Conservation (phyloP, 345 rosid genomes). For the Draba incana region DNA sequence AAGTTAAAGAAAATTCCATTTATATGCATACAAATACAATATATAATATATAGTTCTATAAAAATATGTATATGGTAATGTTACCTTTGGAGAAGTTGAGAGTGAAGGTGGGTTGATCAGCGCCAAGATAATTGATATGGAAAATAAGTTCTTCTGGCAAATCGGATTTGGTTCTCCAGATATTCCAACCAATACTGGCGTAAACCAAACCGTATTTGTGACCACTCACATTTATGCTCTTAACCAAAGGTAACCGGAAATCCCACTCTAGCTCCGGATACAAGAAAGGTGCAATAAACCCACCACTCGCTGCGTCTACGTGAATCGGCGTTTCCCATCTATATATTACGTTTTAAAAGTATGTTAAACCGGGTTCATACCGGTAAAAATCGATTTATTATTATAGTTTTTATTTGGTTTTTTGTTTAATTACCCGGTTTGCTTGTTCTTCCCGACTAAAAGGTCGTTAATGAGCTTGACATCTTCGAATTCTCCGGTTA, state of each 20-base stretch:
- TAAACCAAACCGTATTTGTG: slow-evolving; percentile 40
- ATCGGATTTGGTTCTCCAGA: slow-evolving; percentile 54
- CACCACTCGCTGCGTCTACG: slow-evolving; percentile 57
- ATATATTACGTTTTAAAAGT: slow-evolving; percentile 2
- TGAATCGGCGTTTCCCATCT: slow-evolving; percentile 54
- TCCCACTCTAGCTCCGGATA: slow-evolving; percentile 58
- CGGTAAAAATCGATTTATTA: neutral
- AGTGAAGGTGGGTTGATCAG: no score
- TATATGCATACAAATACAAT: neutral
- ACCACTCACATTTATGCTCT: slow-evolving; percentile 43
- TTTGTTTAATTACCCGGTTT: slow-evolving; percentile 29
- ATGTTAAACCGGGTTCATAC: neutral
- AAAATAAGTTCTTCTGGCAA: no score
- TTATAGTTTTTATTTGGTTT: neutral
- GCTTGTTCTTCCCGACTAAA: slow-evolving; percentile 41
- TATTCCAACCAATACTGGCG: slow-evolving; percentile 53
- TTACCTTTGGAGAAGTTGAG: slow-evolving; percentile 50
- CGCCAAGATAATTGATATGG: no score
- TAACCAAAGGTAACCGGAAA: slow-evolving; percentile 46
- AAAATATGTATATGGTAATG: no score
- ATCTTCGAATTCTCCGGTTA: slow-evolving; percentile 55
- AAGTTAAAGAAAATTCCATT: neutral
- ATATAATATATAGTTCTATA: neutral
- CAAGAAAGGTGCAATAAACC: slow-evolving; percentile 51
- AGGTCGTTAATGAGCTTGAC: slow-evolving; percentile 51